Evolutionary conservation across 2,329 filamentous ascomycete genomes (phyloP), one percentile per base, ranked within the genome.

Genomic region (Teratosphaeria pseudoeucalypti): DNA sequence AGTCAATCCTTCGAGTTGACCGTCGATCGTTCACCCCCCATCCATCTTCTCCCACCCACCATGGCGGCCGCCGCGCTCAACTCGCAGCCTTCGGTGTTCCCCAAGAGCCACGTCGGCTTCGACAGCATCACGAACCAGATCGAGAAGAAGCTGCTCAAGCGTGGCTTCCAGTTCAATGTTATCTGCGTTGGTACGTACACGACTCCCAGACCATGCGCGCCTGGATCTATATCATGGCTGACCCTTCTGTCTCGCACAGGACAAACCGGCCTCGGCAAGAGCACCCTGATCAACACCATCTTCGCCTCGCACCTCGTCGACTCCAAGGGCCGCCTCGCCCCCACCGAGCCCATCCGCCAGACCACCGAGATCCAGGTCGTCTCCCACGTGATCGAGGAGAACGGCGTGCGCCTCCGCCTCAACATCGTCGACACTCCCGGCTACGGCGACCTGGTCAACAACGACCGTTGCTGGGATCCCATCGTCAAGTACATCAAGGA

Each of bases 401-500:
- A 99, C 75, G 94, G 94, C 69, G 94, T 99, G 68, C 92, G 94
- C 74, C 86, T 99, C 72, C 85, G 94, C 71, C 83, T 99, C 73
- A 99, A 97, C 85, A 99, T 99, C 73, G 94, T 99, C 72, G 94
- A 99, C 76, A 99, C 94, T 65, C 94, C 94, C 65, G 94, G 94
- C 66, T 99, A 99, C 73, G 94, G 94, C 73, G 94, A 99, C 73
- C 85, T 96, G 74, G 94, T 99, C 78, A 99, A 99, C 85, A 99
- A 99, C 78, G 94, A 99, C 81, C 89, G 94, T 83, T 99, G 94
- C 86, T 99, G 94, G 94, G 94, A 99, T 75, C 94, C 94, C 65
- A 99, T 99, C 76, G 92, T 99, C 83, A 99, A 99, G 83, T 99
- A 99, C 80, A 99, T 99, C 84, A 99, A 99, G 84, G 94, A 99